Base-by-base conservation (phyloP, 441 rosid genomes). In the Viola pubescens region DNA sequence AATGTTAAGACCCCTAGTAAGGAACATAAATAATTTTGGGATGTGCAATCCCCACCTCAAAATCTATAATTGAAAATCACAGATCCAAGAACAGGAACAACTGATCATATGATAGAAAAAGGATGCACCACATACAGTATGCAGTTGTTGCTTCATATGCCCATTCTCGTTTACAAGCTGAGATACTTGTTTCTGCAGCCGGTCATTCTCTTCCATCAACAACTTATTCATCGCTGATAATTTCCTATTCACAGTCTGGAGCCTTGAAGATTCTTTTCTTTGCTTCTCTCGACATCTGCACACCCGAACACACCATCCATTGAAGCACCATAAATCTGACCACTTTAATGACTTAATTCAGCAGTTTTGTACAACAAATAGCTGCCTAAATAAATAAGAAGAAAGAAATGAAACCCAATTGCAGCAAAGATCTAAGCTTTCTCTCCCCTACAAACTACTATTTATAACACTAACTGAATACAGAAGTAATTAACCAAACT, bases 251-350 rank as follows among this genome's bases (percentile, higher is more conserved):
- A 94, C 98, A 2, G 91, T 82, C 72, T 88, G 97, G 4, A 94
- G 87, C 70, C 97, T 81, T 6, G 98, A 94, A 63, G 98, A 60
- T 78, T 94, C 99, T 72, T 94, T 94, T 61, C 97, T 81, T 71
- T 91, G 99, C 85, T 94, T 94, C 78, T 94, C 99, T 64, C 99
- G 85, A 75, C 99, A 94, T 76, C 97, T 94, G 81, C 73, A 70
- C 49, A 66, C 47, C 66, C 73, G 34, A 9, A 37, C 41, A 53
- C 6, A 12, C 6, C 19, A 34, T 6, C 44, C 26, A 43, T 43
- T 6, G 59, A 56, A 52, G 44, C 37, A 41, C 56, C 48, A 19
- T 41, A 49, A 44, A 11, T 42, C 7, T 1, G 52, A 37, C 40
- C 45, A 37, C 40, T 9, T 51, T 48, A 37, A 40, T 4, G 51